Base-by-base conservation (phyloP, 768 basidiomycete species). In the Phlegmacium glaucopus region DNA sequence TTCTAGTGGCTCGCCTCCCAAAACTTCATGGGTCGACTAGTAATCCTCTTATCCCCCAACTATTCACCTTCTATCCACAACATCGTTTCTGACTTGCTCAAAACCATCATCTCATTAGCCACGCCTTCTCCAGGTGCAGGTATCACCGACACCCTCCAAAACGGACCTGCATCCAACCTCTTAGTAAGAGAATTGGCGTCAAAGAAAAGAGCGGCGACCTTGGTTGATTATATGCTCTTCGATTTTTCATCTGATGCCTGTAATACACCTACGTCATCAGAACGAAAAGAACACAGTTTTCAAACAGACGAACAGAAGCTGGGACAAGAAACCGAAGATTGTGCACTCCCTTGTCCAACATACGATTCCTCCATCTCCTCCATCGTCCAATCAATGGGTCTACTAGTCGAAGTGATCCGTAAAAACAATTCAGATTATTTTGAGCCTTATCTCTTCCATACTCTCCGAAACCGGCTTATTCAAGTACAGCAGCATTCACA, bases 341-440 rank as follows among this genome's bases (percentile, higher is more conserved):
- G 38, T 6, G 49, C 54, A 28, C 39, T 50, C 5, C 46, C 50
- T 25, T 63, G 62, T 13, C 67, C 76, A 38, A 70, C 74, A 55
- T 65, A 74, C 59, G 57, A 83, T 67, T 71, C 83, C 58, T 54
- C 79, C 7, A 77, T 79, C 1, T 96, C 94, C 9, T 90, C 91
- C 6, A 83, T 97, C 44, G 77, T 88, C 22, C 83, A 93, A 53
- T 85, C 90, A 9, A 88, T 94, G 55, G 85, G 87, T 36, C 83
- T 97, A 58, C 75, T 97, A 50, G 87, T 94, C 54, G 95, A 98
- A 63, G 77, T 96, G 34, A 96, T 97, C 55, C 81, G 94, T 44
- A 94, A 97, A 64, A 97, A 97, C 67, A 97, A 98, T 64, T 95
- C 94, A 32, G 95, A 99, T 64, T 97, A 94, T 62, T 94, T 96